A percentile compares a stretch with the other conserved stretches of the same genome.
phyloP scores from a whole-genome alignment of 2,329 filamentous ascomycete genomes.

The Alternaria consortialis region DNA sequence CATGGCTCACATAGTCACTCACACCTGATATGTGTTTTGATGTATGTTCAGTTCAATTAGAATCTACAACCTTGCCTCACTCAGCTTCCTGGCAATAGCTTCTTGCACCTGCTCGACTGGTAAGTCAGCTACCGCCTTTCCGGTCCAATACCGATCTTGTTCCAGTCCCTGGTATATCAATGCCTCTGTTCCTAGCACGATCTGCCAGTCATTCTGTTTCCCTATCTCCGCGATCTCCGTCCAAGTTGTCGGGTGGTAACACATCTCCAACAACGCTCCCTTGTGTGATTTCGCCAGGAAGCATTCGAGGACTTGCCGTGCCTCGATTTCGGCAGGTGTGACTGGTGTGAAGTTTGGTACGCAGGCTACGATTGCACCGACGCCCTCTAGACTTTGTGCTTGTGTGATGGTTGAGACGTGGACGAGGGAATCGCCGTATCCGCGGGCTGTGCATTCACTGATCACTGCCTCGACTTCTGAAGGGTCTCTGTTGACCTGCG shows the following conservation, averaged over 20 bases:
- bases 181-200: slow-evolving; percentile 78
- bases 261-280: slow-evolving; percentile 81
- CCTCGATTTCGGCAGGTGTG: slow-evolving; percentile 68
- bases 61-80: slow-evolving; percentile 34
- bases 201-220: slow-evolving; percentile 71
- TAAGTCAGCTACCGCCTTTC: slow-evolving; percentile 65
- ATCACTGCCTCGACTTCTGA: slow-evolving; percentile 73
- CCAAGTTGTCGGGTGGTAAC: slow-evolving; percentile 75
- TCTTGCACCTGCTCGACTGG: slow-evolving; percentile 68
- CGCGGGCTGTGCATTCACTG: slow-evolving; percentile 66
- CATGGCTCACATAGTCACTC: neutral
- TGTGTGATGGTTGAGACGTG: slow-evolving; percentile 70
- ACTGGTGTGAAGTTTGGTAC: slow-evolving; percentile 79
- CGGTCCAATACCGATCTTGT: slow-evolving; percentile 71
- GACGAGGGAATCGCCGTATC: slow-evolving; percentile 67
- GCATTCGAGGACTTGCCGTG: slow-evolving; percentile 64
- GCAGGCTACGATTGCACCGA: slow-evolving; percentile 75
- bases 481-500: slow-evolving; percentile 70
- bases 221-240: slow-evolving; percentile 72
- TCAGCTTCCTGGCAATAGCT: slow-evolving; percentile 54
- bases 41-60: neutral
- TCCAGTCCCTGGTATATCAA: slow-evolving; percentile 81
- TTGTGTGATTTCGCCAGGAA: slow-evolving; percentile 63
- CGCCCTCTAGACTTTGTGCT: slow-evolving; percentile 65
- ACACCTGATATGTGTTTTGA: neutral